A percentile compares a stretch with the other conserved stretches of the same genome.
phyloP scores from a whole-genome alignment of 495 filamentous ascomycete genomes.

The Diplogelasinospora grovesii region DNA sequence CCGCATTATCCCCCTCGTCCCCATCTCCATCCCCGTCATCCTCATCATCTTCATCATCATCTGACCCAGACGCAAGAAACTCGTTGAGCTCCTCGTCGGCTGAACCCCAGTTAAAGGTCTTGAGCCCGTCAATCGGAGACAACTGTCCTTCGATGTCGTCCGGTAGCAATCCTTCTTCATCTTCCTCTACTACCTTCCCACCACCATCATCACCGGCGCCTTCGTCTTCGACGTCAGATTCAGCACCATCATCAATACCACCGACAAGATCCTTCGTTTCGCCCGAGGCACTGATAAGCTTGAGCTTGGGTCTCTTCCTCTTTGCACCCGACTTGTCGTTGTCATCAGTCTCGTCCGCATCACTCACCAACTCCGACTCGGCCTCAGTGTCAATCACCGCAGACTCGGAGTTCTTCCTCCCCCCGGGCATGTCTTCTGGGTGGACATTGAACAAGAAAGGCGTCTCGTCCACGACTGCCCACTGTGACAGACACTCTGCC shows the following conservation, averaged over 20 bases:
- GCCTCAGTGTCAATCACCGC: conserved; percentile 19
- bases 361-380: conserved; percentile 13
- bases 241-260: conserved; percentile 35
- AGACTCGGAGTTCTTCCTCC: conserved; percentile 28
- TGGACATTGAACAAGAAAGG: conserved; percentile 64
- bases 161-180: conserved; percentile 35
- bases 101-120: conserved; percentile 52
- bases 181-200: too few species aligned
- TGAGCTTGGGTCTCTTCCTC: conserved; percentile 15
- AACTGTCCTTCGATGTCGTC: conserved; percentile 39
- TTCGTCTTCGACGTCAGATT: conserved; percentile 40
- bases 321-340: conserved; percentile 3
- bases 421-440: conserved; percentile 38
- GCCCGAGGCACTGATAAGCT: conserved; percentile 10
- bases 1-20: conserved; percentile 28
- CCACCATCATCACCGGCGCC: too few species aligned
- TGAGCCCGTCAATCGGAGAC: conserved; percentile 47
- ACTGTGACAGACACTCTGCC: conserved; percentile 68
- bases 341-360: conserved; percentile 23
- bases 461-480: conserved; percentile 66
- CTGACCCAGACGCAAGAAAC: conserved; percentile 58
- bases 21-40: conserved; percentile 28
- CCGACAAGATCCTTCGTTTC: conserved; percentile 25
- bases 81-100: conserved; percentile 71
- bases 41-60: conserved; percentile 41